Conservation (phyloP, 2,329 filamentous ascomycete genomes). For the Ascochyta koolunga region DNA sequence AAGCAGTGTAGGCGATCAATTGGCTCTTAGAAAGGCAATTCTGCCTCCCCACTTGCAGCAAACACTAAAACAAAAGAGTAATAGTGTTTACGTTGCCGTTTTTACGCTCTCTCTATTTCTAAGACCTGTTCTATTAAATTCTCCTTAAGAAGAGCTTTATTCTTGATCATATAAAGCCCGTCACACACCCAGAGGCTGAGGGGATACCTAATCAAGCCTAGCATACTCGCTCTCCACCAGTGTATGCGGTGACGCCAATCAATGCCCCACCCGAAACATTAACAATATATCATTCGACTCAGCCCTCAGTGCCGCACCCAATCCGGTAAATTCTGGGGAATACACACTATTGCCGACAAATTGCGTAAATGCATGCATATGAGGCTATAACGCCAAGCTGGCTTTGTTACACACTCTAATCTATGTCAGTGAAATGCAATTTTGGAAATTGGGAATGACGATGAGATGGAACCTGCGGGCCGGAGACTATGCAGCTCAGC, state of each 20-base stretch:
- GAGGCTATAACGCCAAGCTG: slow-evolving; percentile 24
- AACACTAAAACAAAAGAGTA: no score
- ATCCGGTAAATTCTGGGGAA: slow-evolving; percentile 28
- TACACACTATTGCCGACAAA: slow-evolving; percentile 20
- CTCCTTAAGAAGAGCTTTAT: no score
- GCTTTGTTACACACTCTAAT: slow-evolving; percentile 25
- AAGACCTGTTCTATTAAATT: no score
- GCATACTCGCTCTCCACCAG: no score
- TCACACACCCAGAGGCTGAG: no score
- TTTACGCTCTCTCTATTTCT: no score
- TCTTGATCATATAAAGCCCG: no score
- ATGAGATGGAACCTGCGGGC: slow-evolving; percentile 8
- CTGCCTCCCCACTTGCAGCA: no score
- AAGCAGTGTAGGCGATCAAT: no score
- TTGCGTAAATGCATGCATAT: slow-evolving; percentile 17
- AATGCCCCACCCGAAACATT: slow-evolving; percentile 21
- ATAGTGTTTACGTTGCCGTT: no score
- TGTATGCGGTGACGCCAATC: slow-evolving; percentile 13
- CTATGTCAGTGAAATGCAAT: slow-evolving; percentile 26
- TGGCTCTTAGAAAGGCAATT: no score
- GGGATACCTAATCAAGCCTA: no score
- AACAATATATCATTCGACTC: slow-evolving; percentile 26
- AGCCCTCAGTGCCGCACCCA: slow-evolving; percentile 19
- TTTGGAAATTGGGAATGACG: slow-evolving; percentile 15
- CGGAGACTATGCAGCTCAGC: slow-evolving; percentile 2